Base-by-base conservation (phyloP, 1,139 yeast species). In the Geotrichum restrictum region DNA sequence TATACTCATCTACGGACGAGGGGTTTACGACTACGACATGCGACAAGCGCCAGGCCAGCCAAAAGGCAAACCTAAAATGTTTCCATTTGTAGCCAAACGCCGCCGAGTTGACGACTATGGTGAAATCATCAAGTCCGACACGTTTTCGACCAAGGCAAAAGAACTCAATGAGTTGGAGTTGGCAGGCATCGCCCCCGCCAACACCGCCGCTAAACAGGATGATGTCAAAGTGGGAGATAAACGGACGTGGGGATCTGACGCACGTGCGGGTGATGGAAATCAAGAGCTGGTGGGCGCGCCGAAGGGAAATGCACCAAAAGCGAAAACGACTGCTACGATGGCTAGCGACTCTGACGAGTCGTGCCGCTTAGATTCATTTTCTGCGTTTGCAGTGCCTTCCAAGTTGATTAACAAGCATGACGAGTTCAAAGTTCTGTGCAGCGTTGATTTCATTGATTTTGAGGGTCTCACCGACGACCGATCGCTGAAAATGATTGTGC, bases 91-190 rank as follows among this genome's bases (percentile, higher is more conserved):
- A 10, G 77, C 79, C 1, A 74, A 75, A 27, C 79, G 81, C 58
- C 74, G 77, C 27, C 80, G 83, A 58, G 73, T 76, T 46, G 98
- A 93, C 65, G 98, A 91, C 62, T 93, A 91, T 65, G 98, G 98
- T 24, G 84, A 81, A 55, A 70, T 83, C 1, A 80, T 87, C 33
- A 79, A 82, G 54, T 73, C 74, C 40, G 80, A 82, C 40, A 87
- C 85, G 60, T 88, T 84, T 63, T 51, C 47, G 32, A 46, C 51
- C 19, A 39, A 48, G 38, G 43, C 50, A 16, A 50, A 46, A 38
- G 49, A 46, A 7, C 39, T 38, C 11, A 21, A 10, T 18, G 48
- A 18, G 24, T 3, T 24, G 33, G 29, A 24, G 5, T 8, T 24
- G 29, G 8, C 29, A 8, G 29, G n/a, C n/a, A n/a, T n/a, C n/a